Base-by-base conservation (phyloP, 1,284 basidiomycete species). In the Ganoderma lucidum region DNA sequence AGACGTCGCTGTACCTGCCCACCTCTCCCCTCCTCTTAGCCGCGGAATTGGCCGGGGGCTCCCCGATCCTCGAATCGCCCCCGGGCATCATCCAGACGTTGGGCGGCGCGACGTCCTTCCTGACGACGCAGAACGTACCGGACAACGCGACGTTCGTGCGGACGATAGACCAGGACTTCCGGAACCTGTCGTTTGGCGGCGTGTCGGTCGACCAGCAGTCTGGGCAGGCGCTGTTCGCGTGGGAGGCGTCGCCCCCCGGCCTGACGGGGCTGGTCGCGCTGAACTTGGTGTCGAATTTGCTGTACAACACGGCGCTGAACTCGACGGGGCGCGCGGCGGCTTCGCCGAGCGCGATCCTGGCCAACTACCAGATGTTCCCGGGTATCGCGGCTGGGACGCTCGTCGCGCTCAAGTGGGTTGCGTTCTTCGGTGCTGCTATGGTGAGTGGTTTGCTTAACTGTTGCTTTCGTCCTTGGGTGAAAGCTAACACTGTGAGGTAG, bases 381-480 rank as follows among this genome's bases (percentile, higher is more conserved):
- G 81, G 82, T 6, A 77, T 86, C 19, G 81, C 81, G 55, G 83
- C 82, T 4, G 86, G 86, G 2, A 89, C 89, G n/a, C 80, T 93
- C 44, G 78, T 85, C 39, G 86, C 87, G 23, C 77, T 93, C 74
- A 88, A 87, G 74, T 94, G 90, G 90, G 80, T 89, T 15, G 86
- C 84, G 4, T 92, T 92, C 79, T 93, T 90, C 74, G 88, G 88
- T 10, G 88, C 87, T 55, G 84, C 87, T 1, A 91, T 93, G 90
- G 91, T 91, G 67, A 68, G 85, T 69, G 15, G 48, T 8, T n/a
- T 8, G 12, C 39, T 41, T 1, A 6, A 9, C 37, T 37, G 6
- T 9, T 2, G 39, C 39, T 41, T 41, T 41, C 39, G 39, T 12
- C 12, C 0, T 41, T 41, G 6, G 10, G 6, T 9, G 39, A 41